These are phyloP conservation scores for Spathaspora gorwiae DNA, from an alignment of 805 yeast genomes.

Conservation along the genomic window DNA sequence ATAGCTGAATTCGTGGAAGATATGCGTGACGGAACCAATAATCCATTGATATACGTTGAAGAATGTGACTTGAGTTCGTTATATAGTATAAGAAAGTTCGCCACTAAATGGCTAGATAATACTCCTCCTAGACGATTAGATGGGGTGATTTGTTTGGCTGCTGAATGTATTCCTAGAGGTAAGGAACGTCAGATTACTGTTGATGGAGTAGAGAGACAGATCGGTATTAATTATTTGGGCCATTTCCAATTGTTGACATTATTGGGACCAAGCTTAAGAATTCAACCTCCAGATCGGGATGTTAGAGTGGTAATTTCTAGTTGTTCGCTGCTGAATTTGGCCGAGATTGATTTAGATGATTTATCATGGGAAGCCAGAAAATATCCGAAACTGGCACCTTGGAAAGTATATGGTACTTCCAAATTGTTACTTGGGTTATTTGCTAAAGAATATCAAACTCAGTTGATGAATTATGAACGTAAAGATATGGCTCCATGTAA, in stretches of 20 bases:
- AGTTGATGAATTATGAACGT: conserved; percentile 54
- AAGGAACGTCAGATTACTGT: conserved; percentile 56
- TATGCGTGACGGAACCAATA: conserved; percentile 63
- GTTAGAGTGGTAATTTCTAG: conserved; percentile 77
- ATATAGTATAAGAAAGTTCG: conserved; percentile 78
- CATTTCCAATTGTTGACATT: conserved; percentile 78
- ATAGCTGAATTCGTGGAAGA: conserved; percentile 74
- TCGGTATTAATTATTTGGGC: conserved; percentile 76
- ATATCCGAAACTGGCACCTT: conserved; percentile 62
- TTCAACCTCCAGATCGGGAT: conserved; percentile 93
- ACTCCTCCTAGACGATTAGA: conserved; percentile 88
- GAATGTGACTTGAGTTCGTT: conserved; percentile 75
- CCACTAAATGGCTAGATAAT: conserved; percentile 91
- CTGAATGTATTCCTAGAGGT: conserved; percentile 71
- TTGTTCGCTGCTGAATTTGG: conserved; percentile 76
- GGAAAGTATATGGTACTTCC: conserved; percentile 76
- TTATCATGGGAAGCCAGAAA: conserved; percentile 53
- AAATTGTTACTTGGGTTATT: conserved; percentile 72
- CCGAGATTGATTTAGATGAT: conserved; percentile 57
- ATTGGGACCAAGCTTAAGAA: conserved; percentile 75
- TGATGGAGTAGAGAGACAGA: conserved; percentile 86
- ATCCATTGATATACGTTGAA: conserved; percentile 84
- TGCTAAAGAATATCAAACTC: conserved; percentile 73
- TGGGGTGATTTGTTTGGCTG: conserved; percentile 85
- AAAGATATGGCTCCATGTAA: conserved; percentile 70